Evolutionary conservation across 73 alveolate genomes (phyloP).

Genomic region (Durusdinium trenchii): DNA sequence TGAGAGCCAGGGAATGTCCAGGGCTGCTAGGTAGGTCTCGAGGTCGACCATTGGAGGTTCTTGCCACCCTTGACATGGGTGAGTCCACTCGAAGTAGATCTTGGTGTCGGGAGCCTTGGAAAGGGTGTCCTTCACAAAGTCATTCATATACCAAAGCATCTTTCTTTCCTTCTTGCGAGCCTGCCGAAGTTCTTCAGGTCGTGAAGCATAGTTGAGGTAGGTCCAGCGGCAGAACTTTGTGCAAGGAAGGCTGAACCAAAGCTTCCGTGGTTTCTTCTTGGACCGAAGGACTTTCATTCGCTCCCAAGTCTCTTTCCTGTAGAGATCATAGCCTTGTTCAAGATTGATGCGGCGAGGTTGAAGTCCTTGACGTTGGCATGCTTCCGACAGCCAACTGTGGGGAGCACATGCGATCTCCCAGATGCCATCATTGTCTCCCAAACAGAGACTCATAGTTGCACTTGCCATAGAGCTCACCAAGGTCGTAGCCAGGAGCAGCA

Average conservation of each 20-base stretch:
- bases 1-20: neutral
- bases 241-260: constrained; percentile 2
- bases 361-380: neutral
- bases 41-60: neutral
- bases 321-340: neutral
- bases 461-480: neutral
- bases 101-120: neutral
- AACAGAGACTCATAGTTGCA: neutral
- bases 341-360: neutral
- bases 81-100: constrained; percentile 17
- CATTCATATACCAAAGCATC: neutral
- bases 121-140: neutral
- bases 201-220: neutral
- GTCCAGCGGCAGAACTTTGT: constrained; percentile 10
- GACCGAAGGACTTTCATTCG: neutral
- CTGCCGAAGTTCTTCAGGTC: neutral
- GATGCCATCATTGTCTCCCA: neutral
- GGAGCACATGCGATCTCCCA: constrained; percentile 36
- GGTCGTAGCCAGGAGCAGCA: neutral
- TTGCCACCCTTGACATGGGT: neutral
- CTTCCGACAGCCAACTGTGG: neutral
- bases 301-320: neutral
- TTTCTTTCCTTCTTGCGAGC: neutral
- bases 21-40: neutral
- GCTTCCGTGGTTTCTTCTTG: neutral